Evolutionary conservation across 768 basidiomycete genomes (phyloP).

Genomic region (Harrya chromipes): DNA sequence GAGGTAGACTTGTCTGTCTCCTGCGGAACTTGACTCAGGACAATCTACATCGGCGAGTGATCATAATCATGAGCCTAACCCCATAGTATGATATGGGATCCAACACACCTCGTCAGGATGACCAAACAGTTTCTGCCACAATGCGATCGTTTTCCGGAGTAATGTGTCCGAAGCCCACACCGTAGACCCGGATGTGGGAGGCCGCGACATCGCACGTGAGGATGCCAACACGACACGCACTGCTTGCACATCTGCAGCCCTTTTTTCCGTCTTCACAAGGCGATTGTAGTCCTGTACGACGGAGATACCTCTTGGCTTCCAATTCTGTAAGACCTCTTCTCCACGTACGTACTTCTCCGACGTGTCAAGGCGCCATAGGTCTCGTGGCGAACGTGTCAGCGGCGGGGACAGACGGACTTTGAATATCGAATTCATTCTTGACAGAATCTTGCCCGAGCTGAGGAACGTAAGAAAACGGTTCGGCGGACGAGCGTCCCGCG

Average conservation of each 20-base stretch:
- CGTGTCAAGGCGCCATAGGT: constrained; percentile 94
- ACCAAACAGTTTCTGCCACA: constrained; percentile 87
- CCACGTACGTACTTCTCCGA: constrained; percentile 93
- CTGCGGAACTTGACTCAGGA: constrained; percentile 66
- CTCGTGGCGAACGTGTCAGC: constrained; percentile 79
- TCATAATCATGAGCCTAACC: constrained; percentile 11
- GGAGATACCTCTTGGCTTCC: constrained; percentile 87
- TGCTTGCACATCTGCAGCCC: constrained; percentile 88
- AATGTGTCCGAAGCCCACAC: constrained; percentile 65
- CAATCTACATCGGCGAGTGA: constrained; percentile 52
- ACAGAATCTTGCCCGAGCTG: constrained; percentile 69
- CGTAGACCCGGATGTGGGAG: constrained; percentile 48
- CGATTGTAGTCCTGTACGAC: constrained; percentile 84
- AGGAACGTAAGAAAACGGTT: constrained; percentile 75
- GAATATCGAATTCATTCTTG: constrained; percentile 84
- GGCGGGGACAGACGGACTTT: constrained; percentile 78
- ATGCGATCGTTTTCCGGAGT: constrained; percentile 59
- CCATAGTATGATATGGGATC: constrained; percentile 1
- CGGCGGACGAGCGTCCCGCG: constrained; percentile 82
- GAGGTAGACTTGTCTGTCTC: constrained; percentile 43
- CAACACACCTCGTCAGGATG: constrained; percentile 65
- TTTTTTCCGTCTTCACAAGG: constrained; percentile 65
- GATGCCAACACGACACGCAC: constrained; percentile 72
- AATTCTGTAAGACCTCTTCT: constrained; percentile 77
- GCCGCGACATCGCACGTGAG: constrained; percentile 42